A percentile compares a stretch with the other conserved stretches of the same genome.
phyloP scores from a whole-genome alignment of 768 basidiomycete genomes.

The Ramaria sp. region DNA sequence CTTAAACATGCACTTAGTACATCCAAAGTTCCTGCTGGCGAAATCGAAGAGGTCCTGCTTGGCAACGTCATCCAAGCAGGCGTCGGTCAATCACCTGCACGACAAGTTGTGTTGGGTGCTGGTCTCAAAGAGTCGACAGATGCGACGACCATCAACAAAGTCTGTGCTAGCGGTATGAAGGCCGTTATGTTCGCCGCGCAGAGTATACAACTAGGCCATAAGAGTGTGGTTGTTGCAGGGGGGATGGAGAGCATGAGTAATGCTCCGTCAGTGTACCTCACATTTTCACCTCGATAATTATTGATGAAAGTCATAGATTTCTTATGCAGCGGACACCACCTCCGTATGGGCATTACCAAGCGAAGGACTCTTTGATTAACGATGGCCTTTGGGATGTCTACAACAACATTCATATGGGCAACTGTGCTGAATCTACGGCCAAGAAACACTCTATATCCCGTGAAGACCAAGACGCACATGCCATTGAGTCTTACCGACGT shows the following conservation, averaged over 20 bases:
- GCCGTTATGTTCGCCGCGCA: slow-evolving; percentile 91
- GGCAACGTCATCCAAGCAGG: slow-evolving; percentile 98
- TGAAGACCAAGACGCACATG: slow-evolving; percentile 81
- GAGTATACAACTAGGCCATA: slow-evolving; percentile 78
- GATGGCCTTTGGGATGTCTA: slow-evolving; percentile 97
- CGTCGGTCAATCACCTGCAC: slow-evolving; percentile 95
- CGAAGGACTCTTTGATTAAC: slow-evolving; percentile 77
- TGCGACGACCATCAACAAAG: slow-evolving; percentile 99
- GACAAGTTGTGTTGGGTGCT: slow-evolving; percentile 89
- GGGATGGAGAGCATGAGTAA: slow-evolving; percentile 99
- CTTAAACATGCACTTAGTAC: slow-evolving; percentile 84
- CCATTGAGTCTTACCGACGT: slow-evolving; percentile 90
- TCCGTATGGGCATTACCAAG: slow-evolving; percentile 78
- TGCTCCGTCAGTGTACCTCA: slow-evolving; percentile 65
- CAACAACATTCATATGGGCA: slow-evolving; percentile 97
- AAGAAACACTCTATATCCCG: slow-evolving; percentile 75
- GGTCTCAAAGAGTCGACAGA: slow-evolving; percentile 80
- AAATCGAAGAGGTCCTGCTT: slow-evolving; percentile 93
- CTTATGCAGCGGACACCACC: slow-evolving; percentile 74
- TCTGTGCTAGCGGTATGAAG: slow-evolving; percentile 97
- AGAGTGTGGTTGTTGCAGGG: slow-evolving; percentile 81
- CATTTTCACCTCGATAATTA: slow-evolving; percentile 2
- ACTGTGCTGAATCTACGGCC: slow-evolving; percentile 85
- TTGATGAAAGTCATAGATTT: slow-evolving; percentile 37
- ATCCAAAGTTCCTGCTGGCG: slow-evolving; percentile 65